Evolutionary conservation across 2,329 filamentous ascomycete genomes (phyloP).

Genomic region (Fonsecaea pugnacius): DNA sequence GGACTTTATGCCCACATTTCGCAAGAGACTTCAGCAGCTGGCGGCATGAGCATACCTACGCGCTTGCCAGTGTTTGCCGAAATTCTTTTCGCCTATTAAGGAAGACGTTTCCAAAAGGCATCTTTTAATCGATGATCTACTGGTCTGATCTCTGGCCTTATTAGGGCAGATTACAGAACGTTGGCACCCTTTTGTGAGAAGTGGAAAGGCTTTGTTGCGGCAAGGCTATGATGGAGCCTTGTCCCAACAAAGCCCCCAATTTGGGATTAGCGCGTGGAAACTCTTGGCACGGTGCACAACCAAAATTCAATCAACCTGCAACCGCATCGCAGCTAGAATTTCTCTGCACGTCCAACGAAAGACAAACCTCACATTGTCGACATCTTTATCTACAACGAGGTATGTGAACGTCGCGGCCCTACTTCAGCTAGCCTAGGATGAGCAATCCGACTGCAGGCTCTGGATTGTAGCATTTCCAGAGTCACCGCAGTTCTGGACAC

Average conservation of each 20-base stretch:
- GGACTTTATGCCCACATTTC: too few species aligned
- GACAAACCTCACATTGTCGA: slow-evolving; percentile 29
- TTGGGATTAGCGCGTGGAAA: background rate
- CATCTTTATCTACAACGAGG: slow-evolving; percentile 26
- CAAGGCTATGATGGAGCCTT: slow-evolving; percentile 3
- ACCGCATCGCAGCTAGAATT: background rate
- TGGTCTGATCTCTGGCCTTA: too few species aligned
- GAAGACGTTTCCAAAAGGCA: too few species aligned
- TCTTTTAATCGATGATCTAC: too few species aligned
- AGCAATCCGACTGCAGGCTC: slow-evolving; percentile 30
- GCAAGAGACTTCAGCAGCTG: too few species aligned
- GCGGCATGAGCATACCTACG: too few species aligned
- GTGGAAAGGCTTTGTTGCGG: background rate
- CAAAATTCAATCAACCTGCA: slow-evolving; percentile 2
- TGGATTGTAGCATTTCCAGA: slow-evolving; percentile 33
- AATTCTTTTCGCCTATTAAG: too few species aligned
- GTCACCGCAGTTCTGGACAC: slow-evolving; percentile 27
- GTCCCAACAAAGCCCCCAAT: background rate
- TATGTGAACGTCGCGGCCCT: slow-evolving; percentile 33
- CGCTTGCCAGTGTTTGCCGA: too few species aligned
- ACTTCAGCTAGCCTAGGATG: slow-evolving; percentile 39
- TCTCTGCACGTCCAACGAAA: slow-evolving; percentile 18
- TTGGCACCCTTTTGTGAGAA: background rate
- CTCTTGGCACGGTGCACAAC: slow-evolving; percentile 16
- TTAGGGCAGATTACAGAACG: background rate